Base-by-base conservation (phyloP, 164 flowering plant genomes). In the Vitis riparia region DNA sequence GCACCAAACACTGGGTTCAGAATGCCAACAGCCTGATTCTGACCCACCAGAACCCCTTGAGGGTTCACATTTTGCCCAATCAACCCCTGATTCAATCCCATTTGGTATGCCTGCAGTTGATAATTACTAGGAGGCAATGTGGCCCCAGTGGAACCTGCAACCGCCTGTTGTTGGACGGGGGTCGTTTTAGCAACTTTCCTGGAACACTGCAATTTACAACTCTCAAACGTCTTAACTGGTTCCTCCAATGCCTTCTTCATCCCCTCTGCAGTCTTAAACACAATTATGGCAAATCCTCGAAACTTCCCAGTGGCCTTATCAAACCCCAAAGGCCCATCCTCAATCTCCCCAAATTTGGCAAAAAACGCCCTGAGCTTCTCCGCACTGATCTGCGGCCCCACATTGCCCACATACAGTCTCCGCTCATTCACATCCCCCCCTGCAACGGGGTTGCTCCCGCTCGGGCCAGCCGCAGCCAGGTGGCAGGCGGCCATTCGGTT, bases 381-480 rank as follows among this genome's bases (percentile, higher is more conserved):
- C 0, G 91, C 86, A 57, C 89, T 90, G 50, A 91, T 65, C 16
- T 92, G 94, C 0, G 95, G 85, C 0, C 86, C 77, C 32, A 92
- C 97, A 73, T 92, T 92, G 69, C 94, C 88, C 16, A 92, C 96
- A 71, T 80, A 92, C 13, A 92, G 90, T 79, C 90, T 92, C 84
- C 89, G 77, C 78, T 77, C 89, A 0, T 91, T 87, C 55, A 85
- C 86, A 76, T 91, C 97, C 1, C 90, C 81, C 10, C 68, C 82
- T 0, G 84, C 6, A 37, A 77, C 2, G 81, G 76, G 2, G 78
- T 71, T 0, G 72, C 65, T 0, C 72, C 68, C 1, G 86, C 52
- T 5, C 0, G 80, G 72, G 1, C 80, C 79, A 0, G 68, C 50
- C 1, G 85, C 75, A 0, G 85, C 85, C 66, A 82, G 62, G 62